These are phyloP conservation scores for Diplotaxis tenuifolia DNA, from an alignment of 345 rosid species.

Conservation along the genomic window DNA sequence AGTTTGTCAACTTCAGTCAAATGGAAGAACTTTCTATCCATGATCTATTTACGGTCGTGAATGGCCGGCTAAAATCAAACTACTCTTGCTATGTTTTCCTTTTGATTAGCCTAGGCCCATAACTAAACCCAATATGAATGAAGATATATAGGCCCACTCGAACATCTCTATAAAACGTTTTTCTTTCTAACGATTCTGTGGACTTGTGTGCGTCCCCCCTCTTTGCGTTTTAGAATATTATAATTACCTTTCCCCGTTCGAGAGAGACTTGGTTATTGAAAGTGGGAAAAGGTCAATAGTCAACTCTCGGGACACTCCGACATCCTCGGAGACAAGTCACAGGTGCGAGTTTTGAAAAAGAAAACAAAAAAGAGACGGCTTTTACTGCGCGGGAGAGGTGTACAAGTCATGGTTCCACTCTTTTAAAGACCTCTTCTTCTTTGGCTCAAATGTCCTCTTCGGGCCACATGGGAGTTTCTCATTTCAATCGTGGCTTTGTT, in stretches of 20 bases:
- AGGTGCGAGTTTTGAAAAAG: not conserved
- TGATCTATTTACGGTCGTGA: too few relatives aligned
- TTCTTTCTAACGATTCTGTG: not conserved
- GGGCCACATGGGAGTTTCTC: not conserved
- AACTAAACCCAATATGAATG: not conserved
- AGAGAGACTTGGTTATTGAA: not conserved
- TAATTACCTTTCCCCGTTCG: too few relatives aligned
- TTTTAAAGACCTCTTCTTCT: not conserved
- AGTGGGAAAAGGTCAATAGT: slow-evolving; percentile 3
- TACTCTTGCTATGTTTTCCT: not conserved
- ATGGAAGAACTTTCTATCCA: too few relatives aligned
- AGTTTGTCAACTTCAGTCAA: too few relatives aligned
- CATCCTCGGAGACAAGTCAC: slow-evolving; percentile 19
- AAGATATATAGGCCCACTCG: not conserved
- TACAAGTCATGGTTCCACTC: slow-evolving; percentile 14
- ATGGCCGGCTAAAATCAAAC: not conserved
- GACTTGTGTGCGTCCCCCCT: not conserved
- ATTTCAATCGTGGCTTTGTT: too few relatives aligned
- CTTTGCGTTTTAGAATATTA: not conserved
- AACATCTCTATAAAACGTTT: not conserved
- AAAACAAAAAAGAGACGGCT: slow-evolving; percentile 14
- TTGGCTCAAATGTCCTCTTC: slow-evolving; percentile 5
- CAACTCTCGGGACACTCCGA: slow-evolving; percentile 17
- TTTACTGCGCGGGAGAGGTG: slow-evolving; percentile 25
- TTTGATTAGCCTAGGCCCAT: not conserved